Evolutionary conservation across 2,329 filamentous ascomycete species (phyloP).

Genomic region (Fusarium vanettenii): DNA sequence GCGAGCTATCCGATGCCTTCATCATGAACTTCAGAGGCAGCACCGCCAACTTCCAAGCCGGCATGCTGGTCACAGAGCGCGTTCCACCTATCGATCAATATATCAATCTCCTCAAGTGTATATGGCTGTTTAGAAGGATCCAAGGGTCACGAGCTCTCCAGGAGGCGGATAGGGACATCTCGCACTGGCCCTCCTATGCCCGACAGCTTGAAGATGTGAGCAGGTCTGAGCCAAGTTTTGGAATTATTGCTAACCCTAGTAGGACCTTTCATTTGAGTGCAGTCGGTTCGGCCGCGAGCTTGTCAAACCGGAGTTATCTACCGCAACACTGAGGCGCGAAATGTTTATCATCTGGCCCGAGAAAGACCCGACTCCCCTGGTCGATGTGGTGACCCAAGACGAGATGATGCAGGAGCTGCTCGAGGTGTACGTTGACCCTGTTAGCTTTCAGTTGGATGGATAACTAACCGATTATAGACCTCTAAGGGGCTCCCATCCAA

Average conservation of each 20-base stretch:
- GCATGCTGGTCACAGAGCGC: conserved; percentile 43
- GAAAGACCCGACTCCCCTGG: conserved; percentile 38
- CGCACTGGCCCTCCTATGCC: conserved; percentile 51
- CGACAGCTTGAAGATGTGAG: conserved; percentile 48
- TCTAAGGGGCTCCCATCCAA: conserved; percentile 30
- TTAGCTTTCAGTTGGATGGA: too few species aligned
- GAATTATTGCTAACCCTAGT: background rate
- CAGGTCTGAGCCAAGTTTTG: background rate
- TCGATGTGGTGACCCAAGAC: conserved; percentile 47
- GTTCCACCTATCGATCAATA: conserved; percentile 43
- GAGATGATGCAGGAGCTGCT: conserved; percentile 50
- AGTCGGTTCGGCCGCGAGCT: conserved; percentile 44
- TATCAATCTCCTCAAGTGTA: conserved; percentile 48
- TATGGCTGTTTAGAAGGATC: conserved; percentile 46
- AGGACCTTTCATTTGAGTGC: conserved; percentile 45
- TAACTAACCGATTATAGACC: conserved; percentile 24
- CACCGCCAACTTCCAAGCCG: conserved; percentile 40
- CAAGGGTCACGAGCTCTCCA: conserved; percentile 25
- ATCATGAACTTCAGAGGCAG: conserved; percentile 44
- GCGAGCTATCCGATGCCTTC: conserved; percentile 49
- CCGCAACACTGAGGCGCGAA: conserved; percentile 31
- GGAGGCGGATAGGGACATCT: conserved; percentile 30
- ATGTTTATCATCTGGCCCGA: conserved; percentile 48
- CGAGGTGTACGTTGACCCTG: conserved; percentile 33
- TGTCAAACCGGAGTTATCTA: conserved; percentile 37